Evolutionary conservation across 495 filamentous ascomycete genomes (phyloP), one percentile per base, ranked within the genome.

Genomic region (Opeltia flavorubescens): DNA sequence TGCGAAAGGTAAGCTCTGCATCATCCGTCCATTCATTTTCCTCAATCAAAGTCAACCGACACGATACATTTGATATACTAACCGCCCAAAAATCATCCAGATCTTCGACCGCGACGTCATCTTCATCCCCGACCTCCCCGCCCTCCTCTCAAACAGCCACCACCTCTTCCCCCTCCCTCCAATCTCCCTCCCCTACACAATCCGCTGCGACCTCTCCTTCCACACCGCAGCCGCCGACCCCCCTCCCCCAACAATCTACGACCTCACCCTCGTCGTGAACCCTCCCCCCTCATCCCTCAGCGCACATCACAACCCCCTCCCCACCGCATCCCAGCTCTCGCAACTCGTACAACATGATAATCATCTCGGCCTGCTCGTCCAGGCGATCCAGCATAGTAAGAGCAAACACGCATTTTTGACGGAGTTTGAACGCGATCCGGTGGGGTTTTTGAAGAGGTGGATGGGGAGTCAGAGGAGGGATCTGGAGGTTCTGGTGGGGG

Each of bases 151-250:
- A 27, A 76, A 95, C 48, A 71, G 75, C 13, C 69, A 68, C 3
- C 87, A 95, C 61, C 76, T 95, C 30, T 77, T 69, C 27, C 71
- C 85, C 7, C 74, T 94, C 13, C 80, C 88, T 5, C 91, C 91
- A 0, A 74, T 95, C 59, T 78, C 83, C 51, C 77, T 96, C 20
- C 71, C 75, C 25, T 98, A 95, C 67, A 96, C 87, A 30, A 93
- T 96, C 62, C 89, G 93, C 55, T 81, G 93, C 35, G 91, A 96
- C 62, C 77, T 83, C 57, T 76, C 82, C 9, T 91, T 86, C 65
- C 81, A 91, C 68, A 62, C 64, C 36, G 52, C 65, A 26, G 61
- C 70, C 8, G 61, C 64, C 25, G 67, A 66, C 47, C 62, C 66
- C 46, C 70, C 67, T 18, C 66, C 62, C 44, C 81, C 81, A 1